These are phyloP conservation scores for Lyophyllum decastes DNA, from an alignment of 768 basidiomycete genomes.

Conservation along the genomic window DNA sequence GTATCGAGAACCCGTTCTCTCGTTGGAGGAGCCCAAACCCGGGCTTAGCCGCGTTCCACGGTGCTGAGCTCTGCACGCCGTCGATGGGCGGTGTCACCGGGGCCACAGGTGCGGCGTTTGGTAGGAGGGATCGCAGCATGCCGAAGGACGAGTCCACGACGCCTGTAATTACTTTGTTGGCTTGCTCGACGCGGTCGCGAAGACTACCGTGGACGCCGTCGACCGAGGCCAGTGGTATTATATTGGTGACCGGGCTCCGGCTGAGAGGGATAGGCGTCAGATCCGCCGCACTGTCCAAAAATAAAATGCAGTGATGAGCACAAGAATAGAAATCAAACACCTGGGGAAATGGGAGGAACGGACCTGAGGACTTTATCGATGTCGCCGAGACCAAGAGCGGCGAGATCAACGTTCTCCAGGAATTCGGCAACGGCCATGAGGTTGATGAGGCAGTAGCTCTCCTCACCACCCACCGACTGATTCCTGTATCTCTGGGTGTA, in stretches of 20 bases:
- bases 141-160: constrained; percentile 92
- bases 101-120: constrained; percentile 32
- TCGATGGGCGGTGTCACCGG: constrained; percentile 18
- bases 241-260: constrained; percentile 49
- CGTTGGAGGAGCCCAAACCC: constrained; percentile 72
- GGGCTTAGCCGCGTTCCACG: constrained; percentile 44
- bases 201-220: constrained; percentile 56
- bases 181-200: constrained; percentile 77
- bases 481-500: constrained; percentile 63
- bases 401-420: constrained; percentile 90
- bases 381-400: constrained; percentile 59
- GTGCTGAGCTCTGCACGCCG: constrained; percentile 23
- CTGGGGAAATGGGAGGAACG: constrained; percentile 13
- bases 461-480: constrained; percentile 71
- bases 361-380: constrained; percentile 61
- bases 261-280: constrained; percentile 79
- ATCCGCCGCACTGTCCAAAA: constrained; percentile 61
- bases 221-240: constrained; percentile 43
- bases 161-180: constrained; percentile 80
- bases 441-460: constrained; percentile 92
- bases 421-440: constrained; percentile 95
- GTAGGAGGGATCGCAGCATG: constrained; percentile 79
- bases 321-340: neutral
- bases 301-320: neutral
- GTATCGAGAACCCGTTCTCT: constrained; percentile 83